Evolutionary conservation across 371 early-diverging fungal genomes (phyloP).

Genomic region (Haplosporangium sp.): DNA sequence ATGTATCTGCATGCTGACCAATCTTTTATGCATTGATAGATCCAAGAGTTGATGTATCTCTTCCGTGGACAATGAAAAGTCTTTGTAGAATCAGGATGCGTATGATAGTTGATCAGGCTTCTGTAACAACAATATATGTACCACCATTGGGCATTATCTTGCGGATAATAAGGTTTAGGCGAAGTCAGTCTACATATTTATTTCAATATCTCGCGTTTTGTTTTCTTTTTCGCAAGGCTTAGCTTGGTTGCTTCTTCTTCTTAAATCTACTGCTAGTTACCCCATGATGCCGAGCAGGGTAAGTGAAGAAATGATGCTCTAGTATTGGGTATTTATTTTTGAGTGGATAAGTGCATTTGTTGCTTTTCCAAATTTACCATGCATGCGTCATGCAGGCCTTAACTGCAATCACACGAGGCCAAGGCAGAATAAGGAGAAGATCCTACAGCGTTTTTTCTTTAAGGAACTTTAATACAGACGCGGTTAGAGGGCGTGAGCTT

Average conservation of each 20-base stretch:
- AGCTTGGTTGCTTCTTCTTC: background rate
- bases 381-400: background rate
- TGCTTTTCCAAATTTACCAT: background rate
- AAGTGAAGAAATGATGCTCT: too few relatives aligned
- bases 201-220: background rate
- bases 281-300: too few relatives aligned
- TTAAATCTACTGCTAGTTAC: background rate
- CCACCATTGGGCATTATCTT: too few relatives aligned
- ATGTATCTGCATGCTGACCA: background rate
- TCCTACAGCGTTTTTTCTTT: background rate
- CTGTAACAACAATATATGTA: too few relatives aligned
- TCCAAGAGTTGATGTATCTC: constrained; percentile 46
- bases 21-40: background rate
- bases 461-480: too few relatives aligned
- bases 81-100: background rate
- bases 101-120: too few relatives aligned
- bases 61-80: constrained; percentile 20
- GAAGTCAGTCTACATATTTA: too few relatives aligned
- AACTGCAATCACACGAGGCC: too few relatives aligned
- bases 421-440: background rate
- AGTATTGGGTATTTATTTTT: too few relatives aligned
- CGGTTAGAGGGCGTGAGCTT: too few relatives aligned
- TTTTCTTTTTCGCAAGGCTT: too few relatives aligned
- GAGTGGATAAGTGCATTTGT: background rate
- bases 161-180: too few relatives aligned